Evolutionary conservation across 2,329 filamentous ascomycete species (phyloP).

Genomic region (Talaromyces albobiverticillius): DNA sequence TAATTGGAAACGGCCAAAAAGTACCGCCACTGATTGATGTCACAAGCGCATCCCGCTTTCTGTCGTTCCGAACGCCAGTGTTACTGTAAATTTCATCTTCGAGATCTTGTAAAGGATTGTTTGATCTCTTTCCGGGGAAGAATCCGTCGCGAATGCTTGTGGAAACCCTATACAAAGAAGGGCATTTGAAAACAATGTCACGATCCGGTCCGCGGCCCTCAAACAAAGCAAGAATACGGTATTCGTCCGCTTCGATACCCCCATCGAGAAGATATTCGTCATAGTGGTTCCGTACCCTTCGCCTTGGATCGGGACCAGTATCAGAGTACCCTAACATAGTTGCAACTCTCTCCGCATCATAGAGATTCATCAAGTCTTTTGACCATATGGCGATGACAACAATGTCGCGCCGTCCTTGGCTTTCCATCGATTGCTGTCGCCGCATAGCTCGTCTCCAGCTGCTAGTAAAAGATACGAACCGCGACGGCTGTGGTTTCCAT

Average conservation of each 20-base stretch:
- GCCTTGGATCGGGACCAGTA: neutral
- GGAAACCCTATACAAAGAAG: no score
- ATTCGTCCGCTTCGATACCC: neutral
- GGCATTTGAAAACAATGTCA: neutral
- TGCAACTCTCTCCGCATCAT: neutral
- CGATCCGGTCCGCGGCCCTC: neutral
- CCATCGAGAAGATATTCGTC: constrained; percentile 3
- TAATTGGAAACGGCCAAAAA: no score
- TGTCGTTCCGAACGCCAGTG: no score
- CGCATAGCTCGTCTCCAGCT: neutral
- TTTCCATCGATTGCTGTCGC: neutral
- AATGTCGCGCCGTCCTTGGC: neutral
- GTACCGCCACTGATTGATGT: no score
- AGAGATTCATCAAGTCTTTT: neutral
- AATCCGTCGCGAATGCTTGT: no score
- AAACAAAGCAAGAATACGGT: neutral
- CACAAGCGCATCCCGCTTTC: no score
- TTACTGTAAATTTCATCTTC: no score
- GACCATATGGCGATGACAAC: neutral
- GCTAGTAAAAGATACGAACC: neutral
- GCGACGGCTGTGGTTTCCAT: no score
- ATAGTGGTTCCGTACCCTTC: neutral
- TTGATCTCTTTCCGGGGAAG: no score
- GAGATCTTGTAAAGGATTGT: no score
- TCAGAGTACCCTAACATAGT: neutral